Percentiles rank a stretch among this genome's conserved stretches.
Conservation (phyloP, 345 rosid species). For the Eutrema heterophyllum region DNA sequence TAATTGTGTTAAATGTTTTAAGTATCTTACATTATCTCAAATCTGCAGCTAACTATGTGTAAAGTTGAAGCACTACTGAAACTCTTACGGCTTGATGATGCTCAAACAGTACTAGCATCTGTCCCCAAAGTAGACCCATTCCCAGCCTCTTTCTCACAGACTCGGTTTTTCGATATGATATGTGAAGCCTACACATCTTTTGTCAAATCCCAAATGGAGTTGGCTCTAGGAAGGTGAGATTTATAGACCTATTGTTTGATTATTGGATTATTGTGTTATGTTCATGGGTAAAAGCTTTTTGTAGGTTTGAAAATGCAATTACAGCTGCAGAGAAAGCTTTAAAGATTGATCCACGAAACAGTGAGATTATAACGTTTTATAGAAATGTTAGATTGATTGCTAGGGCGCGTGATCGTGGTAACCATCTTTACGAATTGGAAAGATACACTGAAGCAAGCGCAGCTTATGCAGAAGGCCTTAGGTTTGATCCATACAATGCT, state of each 20-base stretch:
- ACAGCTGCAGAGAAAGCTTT: constrained; percentile 75
- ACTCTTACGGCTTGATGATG: constrained; percentile 80
- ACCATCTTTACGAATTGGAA: constrained; percentile 90
- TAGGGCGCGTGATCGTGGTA: constrained; percentile 78
- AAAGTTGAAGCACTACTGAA: constrained; percentile 91
- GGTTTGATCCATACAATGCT: constrained; percentile 74
- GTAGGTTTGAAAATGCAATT: constrained; percentile 95
- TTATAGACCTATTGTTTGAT: background rate
- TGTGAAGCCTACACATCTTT: constrained; percentile 68
- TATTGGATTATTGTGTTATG: background rate
- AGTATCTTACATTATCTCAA: background rate
- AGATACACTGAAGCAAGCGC: constrained; percentile 91
- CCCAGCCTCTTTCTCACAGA: constrained; percentile 36
- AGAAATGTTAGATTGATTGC: constrained; percentile 61
- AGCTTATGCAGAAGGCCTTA: constrained; percentile 91
- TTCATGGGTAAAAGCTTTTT: constrained; percentile 32
- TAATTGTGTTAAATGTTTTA: constrained; percentile 18
- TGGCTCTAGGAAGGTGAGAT: constrained; percentile 94
- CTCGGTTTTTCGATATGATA: constrained; percentile 68
- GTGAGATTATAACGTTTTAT: constrained; percentile 55
- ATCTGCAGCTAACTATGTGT: constrained; percentile 85
- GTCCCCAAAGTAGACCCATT: constrained; percentile 49
- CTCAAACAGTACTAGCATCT: constrained; percentile 41
- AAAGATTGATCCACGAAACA: constrained; percentile 61
- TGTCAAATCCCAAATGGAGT: constrained; percentile 77